A percentile compares a stretch with the other conserved stretches of the same genome.
phyloP scores from a whole-genome alignment of 2,329 filamentous ascomycete species.

The Colletotrichum filicis region DNA sequence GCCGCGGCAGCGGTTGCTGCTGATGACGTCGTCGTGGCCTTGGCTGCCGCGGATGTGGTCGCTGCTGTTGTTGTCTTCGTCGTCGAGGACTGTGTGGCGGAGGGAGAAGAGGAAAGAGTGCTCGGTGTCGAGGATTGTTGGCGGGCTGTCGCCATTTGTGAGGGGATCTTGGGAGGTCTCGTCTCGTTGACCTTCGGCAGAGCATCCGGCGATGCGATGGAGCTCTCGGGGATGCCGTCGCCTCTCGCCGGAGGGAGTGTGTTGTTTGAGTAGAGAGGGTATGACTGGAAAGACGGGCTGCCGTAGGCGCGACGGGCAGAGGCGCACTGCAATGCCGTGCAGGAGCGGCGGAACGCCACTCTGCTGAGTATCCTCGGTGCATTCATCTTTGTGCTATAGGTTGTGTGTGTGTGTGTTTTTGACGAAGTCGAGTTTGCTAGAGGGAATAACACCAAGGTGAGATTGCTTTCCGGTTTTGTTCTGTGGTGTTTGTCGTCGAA shows the following conservation, averaged over 20 bases:
- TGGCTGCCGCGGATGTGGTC: conserved; percentile 21
- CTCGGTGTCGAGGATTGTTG: conserved; percentile 12
- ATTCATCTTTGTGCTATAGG: conserved; percentile 20
- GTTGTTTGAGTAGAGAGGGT: conserved; percentile 57
- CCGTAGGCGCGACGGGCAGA: conserved; percentile 29
- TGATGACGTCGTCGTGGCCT: neutral
- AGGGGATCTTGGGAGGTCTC: conserved; percentile 51
- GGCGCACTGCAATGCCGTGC: conserved; percentile 32
- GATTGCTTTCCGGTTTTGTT: neutral
- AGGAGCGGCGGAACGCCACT: conserved; percentile 31
- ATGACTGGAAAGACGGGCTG: conserved; percentile 59
- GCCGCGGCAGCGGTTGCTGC: neutral
- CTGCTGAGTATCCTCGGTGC: conserved; percentile 34
- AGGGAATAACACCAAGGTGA: neutral
- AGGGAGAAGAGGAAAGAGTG: conserved; percentile 8
- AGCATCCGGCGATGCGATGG: conserved; percentile 56
- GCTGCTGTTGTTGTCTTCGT: conserved; percentile 31
- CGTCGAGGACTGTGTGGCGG: conserved; percentile 32
- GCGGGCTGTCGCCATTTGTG: conserved; percentile 35
- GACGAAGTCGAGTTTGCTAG: neutral
- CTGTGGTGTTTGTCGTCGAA: neutral
- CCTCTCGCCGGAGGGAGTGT: conserved; percentile 53
- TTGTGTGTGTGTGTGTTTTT: neutral
- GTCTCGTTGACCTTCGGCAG: conserved; percentile 65
- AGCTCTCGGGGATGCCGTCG: conserved; percentile 57